Conservation (phyloP, 2,329 filamentous ascomycete species). For the Hymenoscyphus repandus region DNA sequence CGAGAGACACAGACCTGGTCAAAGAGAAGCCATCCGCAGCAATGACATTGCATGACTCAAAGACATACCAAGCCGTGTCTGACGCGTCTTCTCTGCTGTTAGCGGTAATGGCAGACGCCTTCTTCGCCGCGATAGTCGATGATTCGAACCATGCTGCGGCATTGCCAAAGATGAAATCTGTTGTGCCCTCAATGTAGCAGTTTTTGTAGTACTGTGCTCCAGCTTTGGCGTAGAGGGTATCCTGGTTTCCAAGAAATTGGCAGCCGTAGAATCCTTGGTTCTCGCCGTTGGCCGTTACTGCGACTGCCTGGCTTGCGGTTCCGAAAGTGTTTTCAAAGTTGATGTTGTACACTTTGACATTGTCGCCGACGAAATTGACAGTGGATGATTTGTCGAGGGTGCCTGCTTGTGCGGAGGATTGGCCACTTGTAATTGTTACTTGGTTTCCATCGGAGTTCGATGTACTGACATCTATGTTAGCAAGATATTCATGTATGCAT, state of each 20-base stretch:
- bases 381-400: slow-evolving; percentile 36
- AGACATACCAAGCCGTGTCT: slow-evolving; percentile 39
- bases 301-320: slow-evolving; percentile 40
- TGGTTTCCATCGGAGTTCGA: slow-evolving; percentile 11
- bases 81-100: slow-evolving; percentile 34
- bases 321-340: slow-evolving; percentile 46
- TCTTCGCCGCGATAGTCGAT: slow-evolving; percentile 29
- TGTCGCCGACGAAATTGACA: slow-evolving; percentile 42
- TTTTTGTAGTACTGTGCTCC: slow-evolving; percentile 50
- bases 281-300: slow-evolving; percentile 43
- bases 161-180: slow-evolving; percentile 54
- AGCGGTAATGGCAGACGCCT: slow-evolving; percentile 40
- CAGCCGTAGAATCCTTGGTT: slow-evolving; percentile 50
- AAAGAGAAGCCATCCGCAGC: slow-evolving; percentile 3
- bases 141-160: slow-evolving; percentile 46
- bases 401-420: slow-evolving; percentile 11
- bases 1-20: slow-evolving; percentile 38
- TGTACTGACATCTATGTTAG: slow-evolving; percentile 7
- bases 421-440: slow-evolving; percentile 9
- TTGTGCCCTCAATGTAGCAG: slow-evolving; percentile 48
- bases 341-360: slow-evolving; percentile 51
- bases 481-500: background rate
- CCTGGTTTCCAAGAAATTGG: slow-evolving; percentile 48
- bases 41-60: slow-evolving; percentile 40
- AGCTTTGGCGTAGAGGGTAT: slow-evolving; percentile 43